Evolutionary conservation across 352 stramenopile species (phyloP).

Genomic region (Thalassiosira livingstoniorum): DNA sequence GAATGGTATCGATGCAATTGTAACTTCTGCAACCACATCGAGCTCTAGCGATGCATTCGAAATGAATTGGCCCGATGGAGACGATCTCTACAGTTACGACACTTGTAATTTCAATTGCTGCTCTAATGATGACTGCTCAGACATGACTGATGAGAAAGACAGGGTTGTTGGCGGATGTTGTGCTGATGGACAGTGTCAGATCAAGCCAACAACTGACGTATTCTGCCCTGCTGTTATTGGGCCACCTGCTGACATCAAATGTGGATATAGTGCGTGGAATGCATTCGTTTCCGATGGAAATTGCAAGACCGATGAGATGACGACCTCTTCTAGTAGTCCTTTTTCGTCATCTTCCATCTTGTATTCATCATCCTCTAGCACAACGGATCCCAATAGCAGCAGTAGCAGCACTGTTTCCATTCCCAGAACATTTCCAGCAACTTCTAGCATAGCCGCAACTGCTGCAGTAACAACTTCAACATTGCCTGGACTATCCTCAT

Average conservation of each 20-base stretch:
- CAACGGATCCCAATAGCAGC: too few relatives aligned
- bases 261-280: neutral
- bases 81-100: neutral
- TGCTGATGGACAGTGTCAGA: neutral
- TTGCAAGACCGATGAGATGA: too few relatives aligned
- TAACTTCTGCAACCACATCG: too few relatives aligned
- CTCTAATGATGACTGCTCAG: neutral
- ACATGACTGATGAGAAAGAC: neutral
- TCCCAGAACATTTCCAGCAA: too few relatives aligned
- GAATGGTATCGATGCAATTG: too few relatives aligned
- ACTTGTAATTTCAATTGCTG: slow-evolving; percentile 2
- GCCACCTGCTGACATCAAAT: neutral
- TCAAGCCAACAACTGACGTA: neutral
- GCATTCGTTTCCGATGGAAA: neutral
- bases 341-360: too few relatives aligned
- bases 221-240: neutral
- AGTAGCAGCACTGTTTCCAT: too few relatives aligned
- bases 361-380: too few relatives aligned
- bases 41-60: neutral
- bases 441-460: too few relatives aligned
- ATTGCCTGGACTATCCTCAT: too few relatives aligned
- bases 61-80: neutral
- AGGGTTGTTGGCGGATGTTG: neutral
- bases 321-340: too few relatives aligned
- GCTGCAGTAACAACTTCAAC: too few relatives aligned